These are phyloP conservation scores for Brachypodium distachyon DNA, from an alignment of 202 grass and related monocot species.

Conservation along the genomic window DNA sequence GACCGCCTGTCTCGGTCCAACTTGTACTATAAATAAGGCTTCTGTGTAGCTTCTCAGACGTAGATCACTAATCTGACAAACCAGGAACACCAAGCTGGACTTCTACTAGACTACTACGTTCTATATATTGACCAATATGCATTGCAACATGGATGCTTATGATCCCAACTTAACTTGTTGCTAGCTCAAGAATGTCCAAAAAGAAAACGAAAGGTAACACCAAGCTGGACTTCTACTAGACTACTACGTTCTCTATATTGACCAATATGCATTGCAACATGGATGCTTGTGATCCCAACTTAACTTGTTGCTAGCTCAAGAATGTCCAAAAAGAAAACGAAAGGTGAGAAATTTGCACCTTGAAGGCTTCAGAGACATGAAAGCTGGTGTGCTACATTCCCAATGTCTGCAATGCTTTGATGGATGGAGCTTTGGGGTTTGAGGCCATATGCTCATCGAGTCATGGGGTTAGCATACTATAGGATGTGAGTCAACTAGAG, in stretches of 20 bases:
- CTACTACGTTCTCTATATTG: too few relatives aligned
- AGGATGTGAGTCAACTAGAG: conserved; percentile 45
- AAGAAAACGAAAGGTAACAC: too few relatives aligned
- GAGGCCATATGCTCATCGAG: conserved; percentile 23
- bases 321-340: neutral
- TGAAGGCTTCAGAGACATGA: conserved; percentile 1
- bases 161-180: neutral
- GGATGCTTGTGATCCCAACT: neutral
- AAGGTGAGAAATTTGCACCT: neutral
- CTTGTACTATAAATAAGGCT: too few relatives aligned
- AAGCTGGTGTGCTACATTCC: conserved; percentile 8
- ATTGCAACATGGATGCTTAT: neutral
- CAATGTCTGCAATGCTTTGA: conserved; percentile 20
- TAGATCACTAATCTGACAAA: too few relatives aligned
- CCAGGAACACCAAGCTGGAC: too few relatives aligned
- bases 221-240: too few relatives aligned
- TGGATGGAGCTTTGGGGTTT: conserved; percentile 46
- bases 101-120: too few relatives aligned
- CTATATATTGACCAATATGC: too few relatives aligned
- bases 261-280: too few relatives aligned
- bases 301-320: neutral
- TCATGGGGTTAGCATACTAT: neutral
- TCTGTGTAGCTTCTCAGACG: too few relatives aligned
- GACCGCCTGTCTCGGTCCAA: too few relatives aligned
- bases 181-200: neutral